Evolutionary conservation across 129 eudicot genomes (phyloP).

Genomic region (Artemisia tridentata): DNA sequence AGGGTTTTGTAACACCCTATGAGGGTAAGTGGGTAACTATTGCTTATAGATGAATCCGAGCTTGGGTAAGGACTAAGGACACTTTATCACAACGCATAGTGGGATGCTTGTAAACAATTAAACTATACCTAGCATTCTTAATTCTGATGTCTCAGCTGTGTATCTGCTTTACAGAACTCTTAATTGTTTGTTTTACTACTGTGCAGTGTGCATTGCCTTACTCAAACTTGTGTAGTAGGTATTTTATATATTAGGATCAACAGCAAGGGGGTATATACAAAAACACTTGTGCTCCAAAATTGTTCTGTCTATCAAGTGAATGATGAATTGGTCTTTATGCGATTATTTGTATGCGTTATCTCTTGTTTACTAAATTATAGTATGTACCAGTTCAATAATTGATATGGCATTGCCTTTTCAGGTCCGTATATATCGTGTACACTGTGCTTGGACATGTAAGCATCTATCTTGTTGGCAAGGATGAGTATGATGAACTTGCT

Average conservation of each 20-base stretch:
- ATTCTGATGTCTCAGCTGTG: neutral
- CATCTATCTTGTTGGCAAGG: constrained; percentile 94
- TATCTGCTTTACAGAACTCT: neutral
- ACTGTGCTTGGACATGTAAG: constrained; percentile 95
- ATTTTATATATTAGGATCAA: neutral
- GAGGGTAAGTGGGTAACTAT: neutral
- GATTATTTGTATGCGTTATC: constrained; percentile 8
- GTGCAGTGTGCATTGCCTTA: neutral
- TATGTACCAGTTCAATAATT: neutral
- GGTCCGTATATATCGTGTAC: constrained; percentile 93
- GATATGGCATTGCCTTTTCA: constrained; percentile 32
- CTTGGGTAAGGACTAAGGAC: neutral
- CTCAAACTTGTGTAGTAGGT: neutral
- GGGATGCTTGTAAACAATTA: neutral
- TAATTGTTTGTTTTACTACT: neutral
- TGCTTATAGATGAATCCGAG: neutral
- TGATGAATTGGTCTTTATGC: constrained; percentile 1
- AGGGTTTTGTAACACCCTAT: neutral
- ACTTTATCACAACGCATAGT: neutral
- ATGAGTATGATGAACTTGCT: constrained; percentile 97
- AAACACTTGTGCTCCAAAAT: neutral
- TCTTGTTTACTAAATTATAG: constrained; percentile 5
- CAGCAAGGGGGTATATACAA: neutral
- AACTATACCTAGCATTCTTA: neutral
- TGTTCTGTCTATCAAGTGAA: neutral